A percentile compares a stretch with the other conserved stretches of the same genome.
Conservation (phyloP, 2,329 filamentous ascomycete species). For the Pseudomassariella vexata region DNA sequence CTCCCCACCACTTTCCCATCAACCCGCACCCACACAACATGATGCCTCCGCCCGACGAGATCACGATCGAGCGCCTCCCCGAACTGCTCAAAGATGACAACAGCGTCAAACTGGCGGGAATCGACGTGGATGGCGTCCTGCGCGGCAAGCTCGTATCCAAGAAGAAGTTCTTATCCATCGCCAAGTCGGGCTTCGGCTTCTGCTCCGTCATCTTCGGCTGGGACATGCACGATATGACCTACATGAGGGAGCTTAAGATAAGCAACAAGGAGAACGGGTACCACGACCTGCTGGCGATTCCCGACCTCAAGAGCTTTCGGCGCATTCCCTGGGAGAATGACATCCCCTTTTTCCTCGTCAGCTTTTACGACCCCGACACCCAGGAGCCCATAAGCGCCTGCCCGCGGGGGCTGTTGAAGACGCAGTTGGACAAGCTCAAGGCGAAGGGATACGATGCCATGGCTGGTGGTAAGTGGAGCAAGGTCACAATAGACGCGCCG, state of each 20-base stretch:
- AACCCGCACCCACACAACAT: slow-evolving; percentile 2
- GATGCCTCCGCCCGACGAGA: slow-evolving; percentile 22
- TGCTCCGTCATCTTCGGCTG: slow-evolving; percentile 81
- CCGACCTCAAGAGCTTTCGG: slow-evolving; percentile 65
- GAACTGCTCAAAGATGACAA: slow-evolving; percentile 58
- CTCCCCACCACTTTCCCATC: too few species aligned
- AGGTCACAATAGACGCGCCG: too few species aligned
- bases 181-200: slow-evolving; percentile 72
- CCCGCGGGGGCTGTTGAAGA: slow-evolving; percentile 61
- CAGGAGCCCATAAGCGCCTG: slow-evolving; percentile 61
- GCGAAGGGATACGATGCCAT: slow-evolving; percentile 62
- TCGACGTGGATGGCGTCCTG: slow-evolving; percentile 72
- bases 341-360: slow-evolving; percentile 69
- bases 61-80: slow-evolving; percentile 55
- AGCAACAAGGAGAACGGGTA: slow-evolving; percentile 79
- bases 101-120: slow-evolving; percentile 70
- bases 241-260: slow-evolving; percentile 68
- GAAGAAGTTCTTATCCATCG: slow-evolving; percentile 74
- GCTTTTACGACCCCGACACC: slow-evolving; percentile 66
- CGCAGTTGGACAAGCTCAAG: slow-evolving; percentile 53
- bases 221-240: slow-evolving; percentile 83
- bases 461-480: slow-evolving; percentile 70
- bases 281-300: slow-evolving; percentile 66
- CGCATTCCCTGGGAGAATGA: slow-evolving; percentile 76
- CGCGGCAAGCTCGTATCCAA: slow-evolving; percentile 78